phyloP scores from a whole-genome alignment of 1,284 basidiomycete genomes.

The Bjerkandera adusta region DNA sequence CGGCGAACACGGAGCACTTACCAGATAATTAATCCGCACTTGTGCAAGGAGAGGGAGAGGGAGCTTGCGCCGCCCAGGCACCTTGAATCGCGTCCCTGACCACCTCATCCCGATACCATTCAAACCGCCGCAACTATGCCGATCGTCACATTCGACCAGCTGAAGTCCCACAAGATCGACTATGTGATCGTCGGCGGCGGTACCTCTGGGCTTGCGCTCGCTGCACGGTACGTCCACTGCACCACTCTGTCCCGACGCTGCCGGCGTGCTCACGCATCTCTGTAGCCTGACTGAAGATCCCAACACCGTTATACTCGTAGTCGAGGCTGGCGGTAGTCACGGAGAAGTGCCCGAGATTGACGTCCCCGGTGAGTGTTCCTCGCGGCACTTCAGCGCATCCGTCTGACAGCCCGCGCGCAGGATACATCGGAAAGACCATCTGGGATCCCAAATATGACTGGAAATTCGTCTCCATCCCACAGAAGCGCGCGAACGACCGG shows the following conservation, averaged over 20 bases:
- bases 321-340: slow-evolving; percentile 7
- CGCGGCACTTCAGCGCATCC: neutral
- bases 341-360: slow-evolving; percentile 5
- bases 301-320: neutral
- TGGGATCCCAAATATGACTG: slow-evolving; percentile 11
- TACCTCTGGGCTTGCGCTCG: slow-evolving; percentile 7
- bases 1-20: no score
- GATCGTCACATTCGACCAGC: neutral
- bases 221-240: slow-evolving; percentile 1
- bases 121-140: no score
- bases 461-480: slow-evolving; percentile 7
- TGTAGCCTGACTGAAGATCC: slow-evolving; percentile 5
- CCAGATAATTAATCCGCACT: no score
- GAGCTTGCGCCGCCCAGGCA: no score
- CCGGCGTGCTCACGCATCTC: neutral
- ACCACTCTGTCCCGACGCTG: no score
- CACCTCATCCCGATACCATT: no score
- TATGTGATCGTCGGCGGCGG: slow-evolving; percentile 9
- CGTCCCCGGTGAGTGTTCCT: neutral
- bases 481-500: slow-evolving; percentile 4
- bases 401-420: neutral
- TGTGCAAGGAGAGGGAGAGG: no score
- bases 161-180: neutral
- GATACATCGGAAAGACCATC: slow-evolving; percentile 5
- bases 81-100: no score